Conservation (phyloP, 139 green algal species). For the Coelastrella sp. region DNA sequence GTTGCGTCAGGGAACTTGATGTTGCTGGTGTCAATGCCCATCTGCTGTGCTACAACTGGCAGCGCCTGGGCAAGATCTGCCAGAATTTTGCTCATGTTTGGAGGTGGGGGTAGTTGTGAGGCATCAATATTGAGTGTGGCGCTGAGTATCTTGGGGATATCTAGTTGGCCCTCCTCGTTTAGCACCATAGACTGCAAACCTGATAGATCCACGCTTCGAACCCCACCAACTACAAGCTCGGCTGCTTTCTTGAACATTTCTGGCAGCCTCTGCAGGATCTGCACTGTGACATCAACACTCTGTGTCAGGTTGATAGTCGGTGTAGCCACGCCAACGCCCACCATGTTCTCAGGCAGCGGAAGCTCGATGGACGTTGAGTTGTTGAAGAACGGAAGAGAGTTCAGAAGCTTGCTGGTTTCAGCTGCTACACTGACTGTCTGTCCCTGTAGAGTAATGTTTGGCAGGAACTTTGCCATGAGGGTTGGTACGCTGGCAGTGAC, state of each 20-base stretch:
- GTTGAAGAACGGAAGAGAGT: constrained; percentile 1
- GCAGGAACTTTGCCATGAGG: background rate
- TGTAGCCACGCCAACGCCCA: background rate
- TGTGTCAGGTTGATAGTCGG: background rate
- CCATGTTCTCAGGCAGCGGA: background rate
- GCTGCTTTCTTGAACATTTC: background rate
- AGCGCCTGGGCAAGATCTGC: background rate
- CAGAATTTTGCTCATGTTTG: background rate
- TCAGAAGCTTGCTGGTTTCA: background rate
- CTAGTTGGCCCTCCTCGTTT: background rate
- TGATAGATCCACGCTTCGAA: constrained; percentile 15
- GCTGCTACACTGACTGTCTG: background rate
- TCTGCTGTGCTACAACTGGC: constrained; percentile 1
- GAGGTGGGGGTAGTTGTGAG: background rate
- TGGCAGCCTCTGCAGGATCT: constrained; percentile 2
- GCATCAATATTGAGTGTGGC: constrained; percentile 13
- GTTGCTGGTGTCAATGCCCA: constrained; percentile 2
- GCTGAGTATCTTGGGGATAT: constrained; percentile 13
- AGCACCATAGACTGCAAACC: background rate
- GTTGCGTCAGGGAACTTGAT: background rate
- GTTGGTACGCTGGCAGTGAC: background rate
- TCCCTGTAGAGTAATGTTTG: background rate
- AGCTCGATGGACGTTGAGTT: background rate
- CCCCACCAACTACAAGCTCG: background rate
- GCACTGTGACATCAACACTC: background rate